Evolutionary conservation across 345 rosid genomes (phyloP), one percentile per base, ranked within the genome.

Genomic region (Citrus australasica): DNA sequence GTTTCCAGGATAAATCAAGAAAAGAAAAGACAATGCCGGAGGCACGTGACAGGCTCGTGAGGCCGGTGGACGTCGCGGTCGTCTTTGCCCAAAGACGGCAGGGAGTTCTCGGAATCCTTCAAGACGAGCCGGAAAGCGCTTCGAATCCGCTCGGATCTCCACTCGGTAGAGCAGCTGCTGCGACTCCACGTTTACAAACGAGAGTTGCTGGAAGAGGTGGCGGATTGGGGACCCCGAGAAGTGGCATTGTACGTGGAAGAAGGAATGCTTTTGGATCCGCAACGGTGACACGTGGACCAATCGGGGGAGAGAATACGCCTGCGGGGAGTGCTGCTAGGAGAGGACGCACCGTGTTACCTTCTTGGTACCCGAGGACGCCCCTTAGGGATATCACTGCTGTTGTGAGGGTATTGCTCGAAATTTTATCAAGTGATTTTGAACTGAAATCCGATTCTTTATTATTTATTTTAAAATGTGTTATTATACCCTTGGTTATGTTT

Each of bases 281-380:
- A 1, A 24, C 67, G 7, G 67, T 63, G 37, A 73, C 76, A 38
- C 76, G 76, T 27, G 77, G 25, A 62, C 40, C 28, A 61, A 27
- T 5, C 30, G 87, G 86, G 40, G 83, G 86, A 70, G 93, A 91
- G 86, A 92, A 88, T 70, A 46, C 65, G 56, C 77, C 85, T 28
- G 9, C 17, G 35, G 83, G 80, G 55, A 73, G 73, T 28, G 78
- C 71, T 22, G 77, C 71, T 63, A 76, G 90, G 17, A 80, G 84
- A 32, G 83, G 86, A 60, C 78, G 88, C 58, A 82, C 87, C 58
- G 59, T 56, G 71, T 84, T 96, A 55, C 99, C 99, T 81, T 78
- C 90, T 77, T 90, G 94, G 97, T 92, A 96, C 80, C 98, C 97
- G 1, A 88, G 99, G 76, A 87, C 89, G 7, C 97, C 98, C 70